phyloP scores from a whole-genome alignment of 1,139 yeast genomes.

The Candida frijolesensis region DNA sequence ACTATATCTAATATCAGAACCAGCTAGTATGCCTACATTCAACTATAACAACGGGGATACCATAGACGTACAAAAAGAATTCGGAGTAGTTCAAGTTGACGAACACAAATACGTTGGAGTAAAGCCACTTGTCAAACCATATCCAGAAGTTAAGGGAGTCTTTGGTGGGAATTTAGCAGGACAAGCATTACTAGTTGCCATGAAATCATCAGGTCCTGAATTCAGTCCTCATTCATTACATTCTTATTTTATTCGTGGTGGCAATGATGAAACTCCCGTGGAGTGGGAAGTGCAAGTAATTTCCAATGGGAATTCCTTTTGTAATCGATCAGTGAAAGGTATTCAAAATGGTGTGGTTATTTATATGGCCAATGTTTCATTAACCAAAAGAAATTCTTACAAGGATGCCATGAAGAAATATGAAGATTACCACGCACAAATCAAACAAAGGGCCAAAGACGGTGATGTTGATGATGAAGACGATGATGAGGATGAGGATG shows the following conservation, averaged over 20 bases:
- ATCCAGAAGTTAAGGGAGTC: slow-evolving; percentile 28
- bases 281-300: slow-evolving; percentile 38
- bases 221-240: slow-evolving; percentile 41
- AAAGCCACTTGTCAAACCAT: slow-evolving; percentile 30
- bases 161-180: slow-evolving; percentile 41
- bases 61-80: slow-evolving; percentile 18
- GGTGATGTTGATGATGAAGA: slow-evolving; percentile 28
- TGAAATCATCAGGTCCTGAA: slow-evolving; percentile 28
- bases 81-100: slow-evolving; percentile 26
- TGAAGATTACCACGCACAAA: slow-evolving; percentile 23
- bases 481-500: slow-evolving; percentile 29
- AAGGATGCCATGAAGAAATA: slow-evolving; percentile 25
- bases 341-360: slow-evolving; percentile 53
- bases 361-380: slow-evolving; percentile 57
- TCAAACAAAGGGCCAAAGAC: slow-evolving; percentile 17
- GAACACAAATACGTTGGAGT: slow-evolving; percentile 23
- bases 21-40: slow-evolving; percentile 1
- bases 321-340: slow-evolving; percentile 60
- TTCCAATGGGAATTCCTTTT: slow-evolving; percentile 61
- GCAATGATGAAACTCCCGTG: slow-evolving; percentile 22
- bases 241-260: slow-evolving; percentile 34
- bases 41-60: slow-evolving; percentile 16
- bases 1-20: background rate
- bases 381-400: slow-evolving; percentile 39
- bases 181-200: slow-evolving; percentile 40